Evolutionary conservation across 768 basidiomycete genomes (phyloP), one percentile per base, ranked within the genome.

Genomic region (Serendipita vermifera): DNA sequence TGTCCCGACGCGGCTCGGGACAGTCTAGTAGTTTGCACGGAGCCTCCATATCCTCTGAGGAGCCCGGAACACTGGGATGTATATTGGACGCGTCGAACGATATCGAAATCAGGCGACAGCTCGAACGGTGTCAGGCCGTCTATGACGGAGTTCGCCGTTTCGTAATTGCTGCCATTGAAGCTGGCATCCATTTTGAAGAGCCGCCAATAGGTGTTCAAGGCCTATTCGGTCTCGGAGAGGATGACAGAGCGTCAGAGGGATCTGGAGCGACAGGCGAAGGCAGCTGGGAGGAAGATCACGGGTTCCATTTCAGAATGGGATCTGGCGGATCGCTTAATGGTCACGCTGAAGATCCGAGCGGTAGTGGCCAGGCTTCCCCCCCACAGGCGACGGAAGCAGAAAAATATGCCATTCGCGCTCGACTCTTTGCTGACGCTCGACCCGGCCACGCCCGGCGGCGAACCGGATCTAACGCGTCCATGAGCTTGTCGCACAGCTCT

Each of bases 31-130:
- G n/a, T n/a, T n/a, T n/a, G n/a, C n/a, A n/a, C n/a, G n/a, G n/a
- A n/a, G n/a, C n/a, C n/a, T n/a, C n/a, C n/a, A n/a, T n/a, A n/a
- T n/a, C n/a, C n/a, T n/a, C n/a, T n/a, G n/a, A n/a, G n/a, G n/a
- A n/a, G n/a, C n/a, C n/a, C n/a, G n/a, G n/a, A n/a, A n/a, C n/a
- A n/a, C n/a, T n/a, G n/a, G n/a, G n/a, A n/a, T n/a, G n/a, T n/a
- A n/a, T n/a, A n/a, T n/a, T n/a, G n/a, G n/a, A n/a, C n/a, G n/a
- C 46, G 46, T 51, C 46, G 46, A 51, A 51, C 26, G 46, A 51
- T 29, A 31, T 51, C 9, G 46, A 51, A 7, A 31, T 51, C 3
- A 22, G 46, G 17, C 46, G 46, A 5, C 24, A 51, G 46, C 46
- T 51, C 9, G 46, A 51, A 31, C 9, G 46, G 3, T 51, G 24